A percentile compares a stretch with the other conserved stretches of the same genome.
Evolutionary conservation across 2,329 filamentous ascomycete genomes (phyloP).

Genomic region (Hymenoscyphus albidus): DNA sequence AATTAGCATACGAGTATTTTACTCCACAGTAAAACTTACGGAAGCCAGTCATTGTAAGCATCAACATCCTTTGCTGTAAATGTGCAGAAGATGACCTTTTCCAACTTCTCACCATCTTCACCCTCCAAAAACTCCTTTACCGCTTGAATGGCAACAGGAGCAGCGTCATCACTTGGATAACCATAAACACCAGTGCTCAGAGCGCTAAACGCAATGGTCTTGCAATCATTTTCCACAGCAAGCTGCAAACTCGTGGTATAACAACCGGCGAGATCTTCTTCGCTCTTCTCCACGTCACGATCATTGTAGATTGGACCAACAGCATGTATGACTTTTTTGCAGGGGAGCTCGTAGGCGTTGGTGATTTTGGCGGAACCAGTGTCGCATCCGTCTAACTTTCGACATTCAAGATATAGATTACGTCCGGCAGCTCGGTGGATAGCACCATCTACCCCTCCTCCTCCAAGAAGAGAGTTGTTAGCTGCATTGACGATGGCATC

Average conservation of each 20-base stretch:
- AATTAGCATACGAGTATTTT: neutral
- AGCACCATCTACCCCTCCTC: conserved; percentile 85
- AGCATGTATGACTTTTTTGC: conserved; percentile 78
- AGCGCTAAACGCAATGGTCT: conserved; percentile 75
- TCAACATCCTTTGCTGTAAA: conserved; percentile 74
- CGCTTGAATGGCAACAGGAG: conserved; percentile 61
- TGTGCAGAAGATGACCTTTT: conserved; percentile 79
- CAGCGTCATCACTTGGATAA: conserved; percentile 73
- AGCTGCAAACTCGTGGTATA: conserved; percentile 70
- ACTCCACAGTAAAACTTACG: conserved; percentile 55
- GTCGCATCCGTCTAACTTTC: conserved; percentile 64
- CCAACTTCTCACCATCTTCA: conserved; percentile 48
- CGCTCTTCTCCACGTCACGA: conserved; percentile 39
- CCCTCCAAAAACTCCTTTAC: conserved; percentile 53
- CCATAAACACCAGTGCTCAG: conserved; percentile 89
- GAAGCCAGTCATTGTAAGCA: conserved; percentile 66
- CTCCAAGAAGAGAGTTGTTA: conserved; percentile 72
- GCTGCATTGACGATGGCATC: conserved; percentile 93
- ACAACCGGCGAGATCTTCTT: conserved; percentile 53
- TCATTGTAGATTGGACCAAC: conserved; percentile 75
- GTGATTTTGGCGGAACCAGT: conserved; percentile 86
- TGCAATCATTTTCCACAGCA: conserved; percentile 63
- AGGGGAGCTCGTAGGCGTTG: conserved; percentile 69
- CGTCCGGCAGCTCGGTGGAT: conserved; percentile 82
- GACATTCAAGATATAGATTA: conserved; percentile 65